Evolutionary conservation across 495 filamentous ascomycete genomes (phyloP), one percentile per base, ranked within the genome.

Genomic region (Parathielavia hyrcaniae): DNA sequence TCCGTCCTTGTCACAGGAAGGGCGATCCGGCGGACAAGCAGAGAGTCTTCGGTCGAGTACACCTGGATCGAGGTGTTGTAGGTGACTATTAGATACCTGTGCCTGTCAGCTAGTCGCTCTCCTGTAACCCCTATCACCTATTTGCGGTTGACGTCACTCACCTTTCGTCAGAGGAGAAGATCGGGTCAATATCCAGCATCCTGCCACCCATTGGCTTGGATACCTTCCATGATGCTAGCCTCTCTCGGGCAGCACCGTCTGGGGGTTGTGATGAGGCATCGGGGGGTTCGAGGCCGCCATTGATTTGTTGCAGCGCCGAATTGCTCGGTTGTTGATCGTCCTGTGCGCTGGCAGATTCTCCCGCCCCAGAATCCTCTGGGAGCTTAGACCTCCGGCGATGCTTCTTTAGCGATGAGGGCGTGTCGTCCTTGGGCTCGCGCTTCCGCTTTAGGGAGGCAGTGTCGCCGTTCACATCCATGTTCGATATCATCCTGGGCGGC

Each of bases 111-210:
- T 55, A 75, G 70, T n/a, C 26, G 8, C 47, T 34, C 36, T 35
- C 43, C 12, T 49, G n/a, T 2, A 35, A 11, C 6, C 26, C 19
- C 30, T n/a, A 34, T 53, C 41, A 44, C 36, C 36, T 41, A 32
- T 35, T 10, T 20, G n/a, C 4, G 5, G 4, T 39, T 9, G 10
- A 35, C 19, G 47, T 11, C 48, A 72, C 84, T 64, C 75, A 95
- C 89, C 86, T 83, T 71, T 96, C 90, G 73, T 97, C 87, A 6
- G 64, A 60, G 13, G 89, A 85, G 69, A 96, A 86, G 22, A 90
- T 74, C 0, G 91, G 87, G 61, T 96, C 89, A 53, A 88, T 73
- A 63, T 88, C 76, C 38, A 85, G 67, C 72, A 89, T 86, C 43
- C 83, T 75, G 8, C 88, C 88, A 53, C 83, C 88, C 69, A 85